A percentile compares a stretch with the other conserved stretches of the same genome.
phyloP scores from a whole-genome alignment of 805 yeast species.

The Pichia paraexigua region DNA sequence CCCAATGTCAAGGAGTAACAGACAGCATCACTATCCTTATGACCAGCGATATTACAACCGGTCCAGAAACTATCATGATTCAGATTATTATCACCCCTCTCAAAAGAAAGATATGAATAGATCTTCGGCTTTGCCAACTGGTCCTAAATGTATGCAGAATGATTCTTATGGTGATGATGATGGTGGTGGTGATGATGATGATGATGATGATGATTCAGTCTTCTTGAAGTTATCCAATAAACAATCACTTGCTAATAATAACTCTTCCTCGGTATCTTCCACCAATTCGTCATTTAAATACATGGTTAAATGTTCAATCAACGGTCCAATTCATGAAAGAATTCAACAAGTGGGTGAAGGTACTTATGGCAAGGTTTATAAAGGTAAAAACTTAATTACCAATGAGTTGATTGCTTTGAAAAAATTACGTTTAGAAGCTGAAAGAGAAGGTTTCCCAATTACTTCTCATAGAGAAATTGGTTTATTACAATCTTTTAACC shows the following conservation, averaged over 20 bases:
- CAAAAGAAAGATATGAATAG: not conserved
- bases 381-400: conserved; percentile 67
- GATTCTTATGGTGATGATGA: not conserved
- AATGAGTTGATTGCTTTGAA: conserved; percentile 78
- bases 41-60: not conserved
- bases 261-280: not conserved
- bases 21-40: not conserved
- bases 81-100: not conserved
- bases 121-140: conserved; percentile 9
- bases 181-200: not conserved
- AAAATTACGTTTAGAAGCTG: conserved; percentile 72
- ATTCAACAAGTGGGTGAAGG: conserved; percentile 97
- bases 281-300: not conserved
- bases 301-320: conserved; percentile 5
- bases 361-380: conserved; percentile 93
- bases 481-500: conserved; percentile 73
- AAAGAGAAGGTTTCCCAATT: conserved; percentile 92
- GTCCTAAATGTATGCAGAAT: conserved; percentile 8
- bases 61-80: not conserved
- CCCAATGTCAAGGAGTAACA: not conserved
- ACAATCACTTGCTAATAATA: not conserved
- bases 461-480: conserved; percentile 92
- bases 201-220: conserved; percentile 10
- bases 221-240: conserved; percentile 6
- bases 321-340: conserved; percentile 49